A percentile compares a stretch with the other conserved stretches of the same genome.
phyloP scores from a whole-genome alignment of 2,329 filamentous ascomycete genomes.

The Spiromastix sp. region DNA sequence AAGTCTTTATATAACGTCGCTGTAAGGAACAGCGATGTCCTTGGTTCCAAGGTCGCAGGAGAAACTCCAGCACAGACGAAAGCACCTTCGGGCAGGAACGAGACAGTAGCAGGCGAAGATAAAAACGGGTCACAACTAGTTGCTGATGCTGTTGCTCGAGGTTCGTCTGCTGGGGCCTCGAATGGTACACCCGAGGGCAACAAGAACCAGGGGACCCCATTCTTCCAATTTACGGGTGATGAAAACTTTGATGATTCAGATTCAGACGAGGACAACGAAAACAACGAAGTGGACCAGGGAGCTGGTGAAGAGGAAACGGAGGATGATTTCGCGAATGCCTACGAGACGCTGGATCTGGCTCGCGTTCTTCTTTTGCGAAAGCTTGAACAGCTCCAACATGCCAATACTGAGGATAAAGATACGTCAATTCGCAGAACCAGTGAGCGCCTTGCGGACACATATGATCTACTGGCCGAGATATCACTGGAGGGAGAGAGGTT shows the following conservation, averaged over 20 bases:
- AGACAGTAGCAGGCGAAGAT: neutral
- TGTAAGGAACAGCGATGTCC: constrained; percentile 85
- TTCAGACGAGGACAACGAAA: constrained; percentile 51
- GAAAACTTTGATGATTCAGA: constrained; percentile 85
- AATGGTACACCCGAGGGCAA: constrained; percentile 12
- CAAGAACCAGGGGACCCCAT: constrained; percentile 40
- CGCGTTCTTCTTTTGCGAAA: constrained; percentile 50
- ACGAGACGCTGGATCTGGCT: constrained; percentile 53
- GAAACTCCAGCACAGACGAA: constrained; percentile 47
- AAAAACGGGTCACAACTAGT: constrained; percentile 9
- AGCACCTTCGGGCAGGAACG: constrained; percentile 23
- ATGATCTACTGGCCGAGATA: constrained; percentile 90
- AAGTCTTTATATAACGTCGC: constrained; percentile 89
- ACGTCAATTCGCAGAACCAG: constrained; percentile 37
- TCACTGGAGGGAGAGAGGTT: constrained; percentile 96
- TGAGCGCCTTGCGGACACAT: constrained; percentile 82
- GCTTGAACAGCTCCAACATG: constrained; percentile 33
- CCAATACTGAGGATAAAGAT: constrained; percentile 25
- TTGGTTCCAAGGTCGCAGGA: constrained; percentile 66
- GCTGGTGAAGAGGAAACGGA: constrained; percentile 50
- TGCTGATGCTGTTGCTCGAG: constrained; percentile 18
- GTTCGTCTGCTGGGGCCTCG: constrained; percentile 8
- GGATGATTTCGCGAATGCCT: constrained; percentile 54
- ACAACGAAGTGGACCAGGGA: constrained; percentile 34
- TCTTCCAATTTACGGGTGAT: constrained; percentile 88